phyloP scores from a whole-genome alignment of 768 basidiomycete species.

The Kwoniella heveanensis region DNA sequence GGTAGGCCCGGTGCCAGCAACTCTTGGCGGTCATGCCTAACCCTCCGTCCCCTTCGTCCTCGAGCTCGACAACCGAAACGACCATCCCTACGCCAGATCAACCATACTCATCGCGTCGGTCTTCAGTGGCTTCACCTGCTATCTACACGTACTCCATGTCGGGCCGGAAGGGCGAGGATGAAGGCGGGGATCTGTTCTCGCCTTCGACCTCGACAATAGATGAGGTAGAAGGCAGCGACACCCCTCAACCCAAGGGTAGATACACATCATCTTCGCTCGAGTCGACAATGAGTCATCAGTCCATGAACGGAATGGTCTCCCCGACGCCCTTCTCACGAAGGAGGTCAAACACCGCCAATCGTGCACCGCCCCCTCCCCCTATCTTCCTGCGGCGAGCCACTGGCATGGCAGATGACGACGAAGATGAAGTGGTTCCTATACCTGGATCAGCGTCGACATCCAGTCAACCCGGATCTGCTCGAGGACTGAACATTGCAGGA shows the following conservation, averaged over 20 bases:
- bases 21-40: slow-evolving; percentile 8
- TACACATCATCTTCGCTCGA: slow-evolving; percentile 1
- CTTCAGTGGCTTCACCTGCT: slow-evolving; percentile 16
- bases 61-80: slow-evolving; percentile 17
- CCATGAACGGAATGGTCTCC: slow-evolving; percentile 6
- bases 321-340: slow-evolving; percentile 21
- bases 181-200: slow-evolving; percentile 11
- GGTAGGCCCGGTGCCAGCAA: not conserved
- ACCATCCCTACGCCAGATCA: slow-evolving; percentile 31
- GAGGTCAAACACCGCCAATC: slow-evolving; percentile 16
- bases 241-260: slow-evolving; percentile 7
- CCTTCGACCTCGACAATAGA: not conserved
- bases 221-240: not conserved
- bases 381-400: slow-evolving; percentile 42
- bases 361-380: slow-evolving; percentile 39
- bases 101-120: slow-evolving; percentile 19
- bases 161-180: slow-evolving; percentile 6
- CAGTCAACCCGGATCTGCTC: slow-evolving; percentile 3
- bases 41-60: slow-evolving; percentile 18
- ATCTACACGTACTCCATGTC: slow-evolving; percentile 7
- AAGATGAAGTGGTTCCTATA: slow-evolving; percentile 9
- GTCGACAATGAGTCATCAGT: not conserved
- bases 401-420: slow-evolving; percentile 12
- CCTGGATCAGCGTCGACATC: slow-evolving; percentile 18
- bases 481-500: slow-evolving; percentile 31